These are phyloP conservation scores for Aethionema arabicum DNA, from an alignment of 345 rosid genomes.

Conservation along the genomic window DNA sequence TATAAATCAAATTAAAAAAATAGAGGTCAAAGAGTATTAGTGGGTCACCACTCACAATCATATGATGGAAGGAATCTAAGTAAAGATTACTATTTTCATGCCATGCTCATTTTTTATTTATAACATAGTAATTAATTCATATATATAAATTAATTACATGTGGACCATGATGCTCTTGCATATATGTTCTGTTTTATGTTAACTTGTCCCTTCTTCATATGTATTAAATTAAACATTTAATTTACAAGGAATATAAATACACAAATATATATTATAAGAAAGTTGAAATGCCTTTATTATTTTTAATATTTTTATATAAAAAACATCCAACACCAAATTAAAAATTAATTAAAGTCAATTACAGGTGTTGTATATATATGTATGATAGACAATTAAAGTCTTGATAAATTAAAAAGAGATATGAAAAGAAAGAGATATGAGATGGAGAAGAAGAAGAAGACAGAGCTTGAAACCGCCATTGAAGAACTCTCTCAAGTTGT, in stretches of 20 bases:
- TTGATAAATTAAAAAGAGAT: slow-evolving; percentile 4
- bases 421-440: slow-evolving; percentile 74
- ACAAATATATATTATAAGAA: not conserved
- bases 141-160: slow-evolving; percentile 22
- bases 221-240: not conserved
- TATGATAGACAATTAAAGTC: not conserved
- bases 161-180: slow-evolving; percentile 18
- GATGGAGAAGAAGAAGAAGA: slow-evolving; percentile 52
- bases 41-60: slow-evolving; percentile 35
- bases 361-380: slow-evolving; percentile 20
- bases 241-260: slow-evolving; percentile 4
- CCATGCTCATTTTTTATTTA: slow-evolving; percentile 18
- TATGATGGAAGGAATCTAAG: slow-evolving; percentile 22
- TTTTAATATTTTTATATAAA: slow-evolving; percentile 5
- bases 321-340: slow-evolving; percentile 28
- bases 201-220: slow-evolving; percentile 31
- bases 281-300: slow-evolving; percentile 17
- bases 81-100: slow-evolving; percentile 30
- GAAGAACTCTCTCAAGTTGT: slow-evolving; percentile 65
- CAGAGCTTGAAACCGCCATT: slow-evolving; percentile 73
- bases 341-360: slow-evolving; percentile 31
- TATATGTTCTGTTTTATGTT: slow-evolving; percentile 25
- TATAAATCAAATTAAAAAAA: slow-evolving; percentile 1
- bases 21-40: slow-evolving; percentile 26
- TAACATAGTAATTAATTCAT: not conserved